Conservation (phyloP, 805 yeast species). For the Torulaspora quercuum region DNA sequence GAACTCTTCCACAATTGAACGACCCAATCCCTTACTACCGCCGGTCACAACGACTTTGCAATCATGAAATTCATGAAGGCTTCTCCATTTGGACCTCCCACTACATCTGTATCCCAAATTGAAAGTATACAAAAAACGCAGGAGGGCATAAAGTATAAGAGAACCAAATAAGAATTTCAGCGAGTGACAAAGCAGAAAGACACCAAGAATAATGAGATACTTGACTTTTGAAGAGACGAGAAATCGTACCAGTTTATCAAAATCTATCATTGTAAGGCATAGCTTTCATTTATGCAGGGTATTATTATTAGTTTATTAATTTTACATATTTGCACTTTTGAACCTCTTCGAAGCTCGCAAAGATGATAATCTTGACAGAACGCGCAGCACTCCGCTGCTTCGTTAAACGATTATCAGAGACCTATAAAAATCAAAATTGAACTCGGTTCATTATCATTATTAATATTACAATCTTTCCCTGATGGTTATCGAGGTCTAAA, state of each 20-base stretch:
- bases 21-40: constrained; percentile 41
- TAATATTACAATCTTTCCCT: neutral
- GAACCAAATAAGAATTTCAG: neutral
- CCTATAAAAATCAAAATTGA: too few species aligned
- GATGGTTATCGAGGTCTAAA: constrained; percentile 7
- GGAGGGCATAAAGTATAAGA: constrained; percentile 13
- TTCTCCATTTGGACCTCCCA: constrained; percentile 13
- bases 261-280: constrained; percentile 4
- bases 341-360: too few species aligned
- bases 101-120: constrained; percentile 11
- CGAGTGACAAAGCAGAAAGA: constrained; percentile 9
- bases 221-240: constrained; percentile 21
- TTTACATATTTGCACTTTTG: too few species aligned
- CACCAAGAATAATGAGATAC: constrained; percentile 19
- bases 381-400: constrained; percentile 7
- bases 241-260: constrained; percentile 22
- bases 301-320: neutral
- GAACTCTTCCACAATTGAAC: constrained; percentile 23
- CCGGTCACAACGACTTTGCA: constrained; percentile 36
- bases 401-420: too few species aligned
- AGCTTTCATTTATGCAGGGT: neutral
- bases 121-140: constrained; percentile 8
- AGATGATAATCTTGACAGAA: too few species aligned
- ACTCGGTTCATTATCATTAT: constrained; percentile 6
- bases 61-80: constrained; percentile 7